A percentile compares a stretch with the other conserved stretches of the same genome.
Evolutionary conservation across 805 yeast species (phyloP).

Genomic region (Nakazawaea pomicola): DNA sequence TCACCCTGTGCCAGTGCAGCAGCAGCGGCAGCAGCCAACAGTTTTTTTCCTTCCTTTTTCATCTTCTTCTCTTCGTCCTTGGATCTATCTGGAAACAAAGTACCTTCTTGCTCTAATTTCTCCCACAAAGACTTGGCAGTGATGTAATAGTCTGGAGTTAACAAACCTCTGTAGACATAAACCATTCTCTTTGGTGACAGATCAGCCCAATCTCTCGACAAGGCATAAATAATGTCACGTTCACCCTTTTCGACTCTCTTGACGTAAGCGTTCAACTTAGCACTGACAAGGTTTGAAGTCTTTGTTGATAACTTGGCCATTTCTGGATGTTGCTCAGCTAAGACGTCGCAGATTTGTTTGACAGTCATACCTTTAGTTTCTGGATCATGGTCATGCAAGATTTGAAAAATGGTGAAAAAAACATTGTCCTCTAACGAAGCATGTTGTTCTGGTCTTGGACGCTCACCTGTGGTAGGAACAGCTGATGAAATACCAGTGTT

Average conservation of each 20-base stretch:
- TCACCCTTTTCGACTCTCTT: slow-evolving; percentile 85
- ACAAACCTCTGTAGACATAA: slow-evolving; percentile 74
- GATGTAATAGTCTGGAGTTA: slow-evolving; percentile 68
- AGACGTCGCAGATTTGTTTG: slow-evolving; percentile 75
- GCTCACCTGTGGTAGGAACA: slow-evolving; percentile 74
- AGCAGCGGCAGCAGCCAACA: slow-evolving; percentile 7
- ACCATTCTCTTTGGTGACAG: slow-evolving; percentile 89
- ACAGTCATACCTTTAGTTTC: slow-evolving; percentile 83
- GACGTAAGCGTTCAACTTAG: slow-evolving; percentile 80
- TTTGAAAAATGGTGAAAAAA: slow-evolving; percentile 67
- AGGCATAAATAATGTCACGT: slow-evolving; percentile 61
- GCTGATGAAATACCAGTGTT: slow-evolving; percentile 75
- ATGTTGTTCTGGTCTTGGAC: slow-evolving; percentile 67
- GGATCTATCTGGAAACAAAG: slow-evolving; percentile 15
- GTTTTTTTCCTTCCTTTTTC: slow-evolving; percentile 12
- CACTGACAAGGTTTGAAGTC: slow-evolving; percentile 75
- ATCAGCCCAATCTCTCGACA: slow-evolving; percentile 87
- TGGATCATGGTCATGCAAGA: slow-evolving; percentile 63
- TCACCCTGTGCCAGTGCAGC: no score
- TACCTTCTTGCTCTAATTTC: slow-evolving; percentile 44
- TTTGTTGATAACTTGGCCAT: slow-evolving; percentile 79
- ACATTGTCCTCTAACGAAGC: slow-evolving; percentile 71
- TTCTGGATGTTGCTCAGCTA: slow-evolving; percentile 72
- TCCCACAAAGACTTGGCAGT: slow-evolving; percentile 55
- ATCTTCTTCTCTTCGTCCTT: slow-evolving; percentile 12